phyloP scores from a whole-genome alignment of 768 basidiomycete species.

The Suillus clintonianus region DNA sequence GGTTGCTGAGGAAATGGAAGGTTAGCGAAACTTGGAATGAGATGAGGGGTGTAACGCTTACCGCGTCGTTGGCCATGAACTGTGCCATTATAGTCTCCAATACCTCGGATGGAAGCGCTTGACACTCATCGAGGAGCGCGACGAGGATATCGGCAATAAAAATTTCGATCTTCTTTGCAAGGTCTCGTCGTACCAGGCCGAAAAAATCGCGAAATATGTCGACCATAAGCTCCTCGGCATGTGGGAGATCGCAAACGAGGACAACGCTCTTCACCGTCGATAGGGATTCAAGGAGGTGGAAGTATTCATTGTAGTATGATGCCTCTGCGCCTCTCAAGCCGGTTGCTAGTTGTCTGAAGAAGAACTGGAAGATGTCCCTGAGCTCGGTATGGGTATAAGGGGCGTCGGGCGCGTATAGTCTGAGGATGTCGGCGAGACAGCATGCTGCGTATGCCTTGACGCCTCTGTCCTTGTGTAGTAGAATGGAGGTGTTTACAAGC shows the following conservation, averaged over 20 bases:
- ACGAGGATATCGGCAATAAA: conserved; percentile 89
- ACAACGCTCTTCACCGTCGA: conserved; percentile 95
- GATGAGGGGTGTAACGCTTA: conserved; percentile 35
- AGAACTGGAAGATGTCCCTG: conserved; percentile 96
- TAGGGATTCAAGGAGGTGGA: conserved; percentile 90
- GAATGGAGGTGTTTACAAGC: conserved; percentile 73
- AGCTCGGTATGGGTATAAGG: conserved; percentile 90
- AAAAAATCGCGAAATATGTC: conserved; percentile 88
- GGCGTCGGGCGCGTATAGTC: conserved; percentile 95
- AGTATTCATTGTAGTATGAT: conserved; percentile 91
- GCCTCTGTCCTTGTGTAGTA: conserved; percentile 93
- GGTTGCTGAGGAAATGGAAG: conserved; percentile 52
- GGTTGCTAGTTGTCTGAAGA: conserved; percentile 80
- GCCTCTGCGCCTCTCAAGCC: conserved; percentile 77
- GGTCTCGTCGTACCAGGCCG: conserved; percentile 69
- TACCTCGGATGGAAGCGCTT: conserved; percentile 73
- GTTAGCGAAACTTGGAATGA: not conserved
- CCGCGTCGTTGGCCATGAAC: conserved; percentile 78
- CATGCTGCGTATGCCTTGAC: conserved; percentile 95
- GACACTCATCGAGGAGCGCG: conserved; percentile 86
- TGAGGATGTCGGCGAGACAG: conserved; percentile 91
- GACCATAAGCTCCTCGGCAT: conserved; percentile 79
- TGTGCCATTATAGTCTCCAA: conserved; percentile 83
- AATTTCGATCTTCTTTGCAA: conserved; percentile 80
- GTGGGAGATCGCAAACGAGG: conserved; percentile 88